Conservation (phyloP, 371 early-diverging fungal species). For the Pancytospora philotis region DNA sequence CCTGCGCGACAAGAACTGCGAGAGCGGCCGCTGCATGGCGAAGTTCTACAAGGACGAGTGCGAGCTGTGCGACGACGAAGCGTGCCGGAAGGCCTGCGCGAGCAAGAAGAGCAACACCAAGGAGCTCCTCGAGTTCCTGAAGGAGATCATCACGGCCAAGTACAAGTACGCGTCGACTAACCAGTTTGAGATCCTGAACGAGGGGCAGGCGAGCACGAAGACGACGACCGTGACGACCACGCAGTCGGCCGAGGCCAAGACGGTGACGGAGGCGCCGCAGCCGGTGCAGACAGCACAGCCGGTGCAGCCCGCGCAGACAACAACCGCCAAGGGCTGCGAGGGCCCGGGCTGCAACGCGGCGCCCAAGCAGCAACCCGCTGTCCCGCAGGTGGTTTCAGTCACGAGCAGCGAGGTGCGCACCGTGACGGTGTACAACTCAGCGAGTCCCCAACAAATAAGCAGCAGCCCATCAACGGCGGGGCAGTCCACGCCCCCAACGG, state of each 20-base stretch:
- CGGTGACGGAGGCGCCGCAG: too few species aligned
- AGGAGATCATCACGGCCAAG: neutral
- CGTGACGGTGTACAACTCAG: constrained; percentile 9
- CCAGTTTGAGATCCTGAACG: neutral
- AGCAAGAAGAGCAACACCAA: constrained; percentile 6
- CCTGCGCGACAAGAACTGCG: constrained; percentile 6
- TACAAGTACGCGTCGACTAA: neutral
- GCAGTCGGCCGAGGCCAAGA: neutral
- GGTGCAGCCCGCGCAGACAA: too few species aligned
- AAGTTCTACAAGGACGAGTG: constrained; percentile 24
- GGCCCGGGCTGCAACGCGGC: too few species aligned
- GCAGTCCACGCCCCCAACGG: too few species aligned
- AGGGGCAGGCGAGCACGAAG: neutral
- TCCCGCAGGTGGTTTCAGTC: neutral
- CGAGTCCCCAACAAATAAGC: too few species aligned
- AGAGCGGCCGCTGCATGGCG: neutral
- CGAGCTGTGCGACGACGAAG: constrained; percentile 10
- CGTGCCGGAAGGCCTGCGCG: neutral
- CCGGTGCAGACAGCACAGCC: too few species aligned
- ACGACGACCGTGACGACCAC: neutral
- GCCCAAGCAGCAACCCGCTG: too few species aligned
- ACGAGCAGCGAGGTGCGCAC: constrained; percentile 20
- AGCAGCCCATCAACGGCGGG: too few species aligned
- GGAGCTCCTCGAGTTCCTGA: constrained; percentile 16
- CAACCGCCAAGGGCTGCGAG: too few species aligned